Evolutionary conservation across 257 asterid species (phyloP), one percentile per base, ranked within the genome.

Genomic region (Leptodermis oblonga): DNA sequence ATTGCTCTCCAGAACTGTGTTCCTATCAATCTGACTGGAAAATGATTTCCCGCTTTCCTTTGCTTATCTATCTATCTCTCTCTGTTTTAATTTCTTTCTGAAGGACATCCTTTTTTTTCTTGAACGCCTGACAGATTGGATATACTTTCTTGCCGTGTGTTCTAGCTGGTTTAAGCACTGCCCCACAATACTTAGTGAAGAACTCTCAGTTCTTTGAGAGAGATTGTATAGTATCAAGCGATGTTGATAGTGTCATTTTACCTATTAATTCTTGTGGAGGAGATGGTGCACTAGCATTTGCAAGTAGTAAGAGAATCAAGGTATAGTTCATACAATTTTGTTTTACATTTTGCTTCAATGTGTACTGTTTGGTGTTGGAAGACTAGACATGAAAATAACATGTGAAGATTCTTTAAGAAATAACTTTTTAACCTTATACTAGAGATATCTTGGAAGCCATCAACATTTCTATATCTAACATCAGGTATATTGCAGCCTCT

Each of bases 131-230:
- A 56, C 93, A 92, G 98, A 82, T 85, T 43, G 98, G 96, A 74
- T 84, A 86, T 81, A 90, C 98, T 37, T 90, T 92, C 89, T 83
- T 92, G 92, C 98, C 98, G n/a, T 92, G 97, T 78, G 98, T 92
- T 70, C 95, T 92, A 68, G 92, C 97, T 69, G 98, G 97, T 64
- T 90, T 92, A 31, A 84, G 90, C 75, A 75, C 73, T 58, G 98
- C 98, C 43, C 97, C 98, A 3, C 98, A 86, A 73, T 92, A 90
- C 84, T 45, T 79, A 52, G 75, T 74, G 70, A 68, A 65, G 55
- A 72, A 69, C 37, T 78, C 82, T 49, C 75, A 22, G 52, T 75
- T 79, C 33, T 43, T 51, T n/a, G 82, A 72, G 36, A 82, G 64
- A 28, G 74, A 81, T 46, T 75, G 87, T 69, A 81, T 90, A 69